A percentile compares a stretch with the other conserved stretches of the same genome.
Evolutionary conservation across 2,329 filamentous ascomycete species (phyloP).

Genomic region (Trichoderma simmonsii): DNA sequence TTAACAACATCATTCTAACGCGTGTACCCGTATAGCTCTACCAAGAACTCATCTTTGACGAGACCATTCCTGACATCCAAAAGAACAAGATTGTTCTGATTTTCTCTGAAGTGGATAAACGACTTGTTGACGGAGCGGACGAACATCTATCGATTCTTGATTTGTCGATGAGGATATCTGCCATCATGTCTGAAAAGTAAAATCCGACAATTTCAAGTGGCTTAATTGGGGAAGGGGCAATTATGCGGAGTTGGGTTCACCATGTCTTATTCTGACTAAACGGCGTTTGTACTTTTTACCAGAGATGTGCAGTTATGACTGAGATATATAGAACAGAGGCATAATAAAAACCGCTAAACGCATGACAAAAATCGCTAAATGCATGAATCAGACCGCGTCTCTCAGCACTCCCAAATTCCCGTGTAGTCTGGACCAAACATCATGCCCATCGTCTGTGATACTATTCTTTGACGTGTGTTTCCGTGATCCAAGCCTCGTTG

Average conservation of each 20-base stretch:
- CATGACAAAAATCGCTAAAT: neutral
- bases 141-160: slow-evolving; percentile 92
- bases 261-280: slow-evolving; percentile 4
- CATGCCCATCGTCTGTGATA: slow-evolving; percentile 25
- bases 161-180: slow-evolving; percentile 75
- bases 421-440: slow-evolving; percentile 51
- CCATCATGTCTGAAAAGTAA: slow-evolving; percentile 56
- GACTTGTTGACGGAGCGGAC: slow-evolving; percentile 89
- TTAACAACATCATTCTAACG: slow-evolving; percentile 18
- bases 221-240: neutral
- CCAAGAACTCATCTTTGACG: slow-evolving; percentile 76
- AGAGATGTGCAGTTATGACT: neutral
- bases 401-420: slow-evolving; percentile 54
- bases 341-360: neutral
- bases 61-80: slow-evolving; percentile 75
- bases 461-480: slow-evolving; percentile 23
- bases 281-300: slow-evolving; percentile 15
- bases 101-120: slow-evolving; percentile 93
- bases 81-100: slow-evolving; percentile 87
- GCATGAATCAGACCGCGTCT: slow-evolving; percentile 22
- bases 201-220: neutral
- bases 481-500: slow-evolving; percentile 1
- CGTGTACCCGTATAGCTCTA: slow-evolving; percentile 59
- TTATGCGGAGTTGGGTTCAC: neutral
- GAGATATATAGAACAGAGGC: slow-evolving; percentile 1